These are phyloP conservation scores for Ampelocalamus luodianensis DNA, from an alignment of 176 grass and related monocot genomes.

Conservation along the genomic window DNA sequence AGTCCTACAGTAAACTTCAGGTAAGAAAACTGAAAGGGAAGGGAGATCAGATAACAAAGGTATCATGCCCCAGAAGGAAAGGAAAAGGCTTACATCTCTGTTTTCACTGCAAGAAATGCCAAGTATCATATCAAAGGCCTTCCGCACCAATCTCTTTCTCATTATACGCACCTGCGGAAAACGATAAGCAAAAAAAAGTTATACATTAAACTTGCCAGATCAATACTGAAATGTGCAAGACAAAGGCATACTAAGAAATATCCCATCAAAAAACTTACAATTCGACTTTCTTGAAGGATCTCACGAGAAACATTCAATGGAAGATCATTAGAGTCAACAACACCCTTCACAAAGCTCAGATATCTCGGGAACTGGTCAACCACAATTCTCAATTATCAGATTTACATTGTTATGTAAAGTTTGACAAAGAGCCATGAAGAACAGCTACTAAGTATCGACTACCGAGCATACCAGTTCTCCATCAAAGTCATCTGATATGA, in stretches of 20 bases:
- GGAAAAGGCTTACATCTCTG: constrained; percentile 71
- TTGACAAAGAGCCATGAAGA: constrained; percentile 27
- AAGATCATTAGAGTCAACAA: constrained; percentile 98
- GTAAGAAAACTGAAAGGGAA: constrained; percentile 21
- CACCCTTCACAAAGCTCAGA: constrained; percentile 97
- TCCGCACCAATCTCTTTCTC: constrained; percentile 91
- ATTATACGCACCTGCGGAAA: constrained; percentile 83
- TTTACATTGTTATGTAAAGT: neutral
- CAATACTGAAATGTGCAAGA: neutral
- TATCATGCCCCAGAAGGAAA: neutral
- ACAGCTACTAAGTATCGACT: constrained; percentile 8
- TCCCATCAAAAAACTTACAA: constrained; percentile 62
- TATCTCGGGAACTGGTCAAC: constrained; percentile 90
- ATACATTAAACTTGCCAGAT: neutral
- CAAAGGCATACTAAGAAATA: neutral
- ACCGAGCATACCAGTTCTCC: constrained; percentile 74
- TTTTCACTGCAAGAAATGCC: constrained; percentile 95
- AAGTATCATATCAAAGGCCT: constrained; percentile 98
- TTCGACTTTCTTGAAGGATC: constrained; percentile 99
- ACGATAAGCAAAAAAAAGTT: neutral
- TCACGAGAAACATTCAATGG: constrained; percentile 97
- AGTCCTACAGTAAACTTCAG: constrained; percentile 63
- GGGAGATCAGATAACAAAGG: neutral
- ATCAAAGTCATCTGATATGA: constrained; percentile 98
- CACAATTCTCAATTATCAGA: constrained; percentile 20